Percentiles rank a stretch among this genome's conserved stretches.
phyloP scores from a whole-genome alignment of 2,329 filamentous ascomycete genomes.

The Ilyonectria destructans region DNA sequence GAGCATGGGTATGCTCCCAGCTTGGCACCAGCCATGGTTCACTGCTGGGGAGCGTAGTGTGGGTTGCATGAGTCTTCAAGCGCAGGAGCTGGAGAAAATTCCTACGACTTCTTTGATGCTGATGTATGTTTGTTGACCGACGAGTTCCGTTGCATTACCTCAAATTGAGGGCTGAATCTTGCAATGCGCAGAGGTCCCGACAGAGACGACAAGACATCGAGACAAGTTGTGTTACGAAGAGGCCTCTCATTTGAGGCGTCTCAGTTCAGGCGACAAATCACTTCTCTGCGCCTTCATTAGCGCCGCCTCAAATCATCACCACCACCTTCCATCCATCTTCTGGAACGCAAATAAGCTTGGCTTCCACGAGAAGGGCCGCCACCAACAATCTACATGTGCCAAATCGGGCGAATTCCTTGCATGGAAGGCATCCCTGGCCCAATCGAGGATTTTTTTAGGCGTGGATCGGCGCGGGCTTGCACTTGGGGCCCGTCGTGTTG shows the following conservation, averaged over 20 bases:
- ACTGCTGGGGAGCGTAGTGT: neutral
- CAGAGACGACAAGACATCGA: neutral
- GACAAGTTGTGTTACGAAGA: neutral
- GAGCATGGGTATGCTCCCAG: neutral
- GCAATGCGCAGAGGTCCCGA: neutral
- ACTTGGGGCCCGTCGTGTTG: slow-evolving; percentile 12
- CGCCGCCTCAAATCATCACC: neutral
- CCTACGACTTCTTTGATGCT: neutral
- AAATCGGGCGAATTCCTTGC: slow-evolving; percentile 14
- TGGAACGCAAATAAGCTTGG: slow-evolving; percentile 10
- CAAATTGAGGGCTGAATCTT: neutral
- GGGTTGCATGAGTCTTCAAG: neutral
- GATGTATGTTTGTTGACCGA: neutral
- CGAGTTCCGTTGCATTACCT: neutral
- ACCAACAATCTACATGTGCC: slow-evolving; percentile 25
- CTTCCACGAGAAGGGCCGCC: neutral
- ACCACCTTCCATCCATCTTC: slow-evolving; percentile 6
- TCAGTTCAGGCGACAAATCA: neutral
- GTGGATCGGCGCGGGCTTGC: slow-evolving; percentile 6
- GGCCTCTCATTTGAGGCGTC: neutral
- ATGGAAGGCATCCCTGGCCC: slow-evolving; percentile 6
- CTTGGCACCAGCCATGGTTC: neutral
- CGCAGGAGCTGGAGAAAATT: neutral
- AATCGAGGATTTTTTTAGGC: slow-evolving; percentile 5
- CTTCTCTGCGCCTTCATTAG: neutral